phyloP scores from a whole-genome alignment of 768 basidiomycete species.

The Serendipita sp. region DNA sequence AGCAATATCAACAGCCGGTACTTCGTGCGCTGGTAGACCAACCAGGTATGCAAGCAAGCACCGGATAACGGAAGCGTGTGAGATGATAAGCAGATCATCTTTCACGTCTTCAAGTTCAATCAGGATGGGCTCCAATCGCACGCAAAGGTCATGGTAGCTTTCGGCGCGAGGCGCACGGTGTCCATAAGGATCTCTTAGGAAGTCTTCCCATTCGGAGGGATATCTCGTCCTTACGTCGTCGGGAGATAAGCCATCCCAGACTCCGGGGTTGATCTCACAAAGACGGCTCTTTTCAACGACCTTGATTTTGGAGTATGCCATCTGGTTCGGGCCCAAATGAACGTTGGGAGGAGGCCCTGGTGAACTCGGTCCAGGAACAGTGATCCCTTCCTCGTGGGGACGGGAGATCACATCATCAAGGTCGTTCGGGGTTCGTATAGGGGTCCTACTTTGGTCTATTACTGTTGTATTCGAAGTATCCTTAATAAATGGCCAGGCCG shows the following conservation, averaged over 20 bases:
- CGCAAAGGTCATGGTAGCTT: constrained; percentile 89
- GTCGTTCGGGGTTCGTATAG: neutral
- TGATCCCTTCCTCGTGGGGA: neutral
- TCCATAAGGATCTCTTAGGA: constrained; percentile 82
- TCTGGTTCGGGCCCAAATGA: constrained; percentile 10
- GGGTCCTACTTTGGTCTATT: neutral
- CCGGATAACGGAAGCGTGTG: constrained; percentile 92
- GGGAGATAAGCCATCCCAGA: constrained; percentile 91
- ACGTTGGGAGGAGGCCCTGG: constrained; percentile 9
- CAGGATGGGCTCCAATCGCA: constrained; percentile 81
- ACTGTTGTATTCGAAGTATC: neutral
- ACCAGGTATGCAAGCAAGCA: constrained; percentile 88
- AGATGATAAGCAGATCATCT: constrained; percentile 90
- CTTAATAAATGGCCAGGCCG: constrained; percentile 75
- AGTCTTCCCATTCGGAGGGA: constrained; percentile 86
- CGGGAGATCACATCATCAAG: constrained; percentile 17
- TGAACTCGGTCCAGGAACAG: neutral
- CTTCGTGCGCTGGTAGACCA: constrained; percentile 86
- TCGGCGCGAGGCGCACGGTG: constrained; percentile 87
- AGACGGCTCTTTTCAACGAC: constrained; percentile 93
- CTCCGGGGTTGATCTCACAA: constrained; percentile 93
- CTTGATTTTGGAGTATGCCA: constrained; percentile 34
- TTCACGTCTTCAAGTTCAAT: constrained; percentile 89
- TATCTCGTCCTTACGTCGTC: constrained; percentile 81
- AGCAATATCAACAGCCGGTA: constrained; percentile 93